Evolutionary conservation across 2,329 filamentous ascomycete genomes (phyloP), one percentile per base, ranked within the genome.

Genomic region (Colletotrichum tropicicola): DNA sequence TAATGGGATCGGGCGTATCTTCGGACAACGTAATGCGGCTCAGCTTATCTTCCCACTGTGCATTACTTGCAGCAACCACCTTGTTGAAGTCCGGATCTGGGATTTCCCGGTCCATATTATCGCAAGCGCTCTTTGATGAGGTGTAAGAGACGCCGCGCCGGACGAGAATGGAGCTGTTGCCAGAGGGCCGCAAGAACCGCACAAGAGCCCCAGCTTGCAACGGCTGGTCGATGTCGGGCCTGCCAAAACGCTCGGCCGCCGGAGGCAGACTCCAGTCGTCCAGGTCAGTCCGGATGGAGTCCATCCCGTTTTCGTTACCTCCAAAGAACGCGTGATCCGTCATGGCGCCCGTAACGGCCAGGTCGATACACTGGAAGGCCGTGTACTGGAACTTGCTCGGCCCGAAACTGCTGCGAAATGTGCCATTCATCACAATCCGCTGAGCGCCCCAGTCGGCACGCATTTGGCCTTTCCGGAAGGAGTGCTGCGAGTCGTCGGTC

Each of bases 41-140:
- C 6, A 59, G 39, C 27, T 23, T 54, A 1, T 45, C 48, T 6
- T 59, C 57, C 48, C 57, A 59, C 5, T 32, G 8, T 1, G 37
- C 37, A 12, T 59, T 54, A n/a, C 19, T 59, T 6, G 37, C 48
- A 7, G 27, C n/a, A 9, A 59, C 48, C 15, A 59, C n/a, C 12
- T 54, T 54, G 4, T 59, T 28, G 8, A 59, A 59, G 39, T 39
- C n/a, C 1, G 57, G 39, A 15, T 17, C 39, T 2, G 48, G 57
- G 6, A 59, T 44, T 6, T 59, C 48, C 4, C 57, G 39, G 13
- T 59, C 48, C 37, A 52, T 59, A 13, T 54, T 59, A n/a, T 54
- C 25, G 27, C 57, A 45, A 15, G 57, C 57, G 5, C 4, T 8
- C 0, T 54, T 39, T 9, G 48, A 2, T 3, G 57, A 59, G 12